Evolutionary conservation across 176 grass and related monocot species (phyloP), one percentile per base, ranked within the genome.

Genomic region (Melocanna baccifera): DNA sequence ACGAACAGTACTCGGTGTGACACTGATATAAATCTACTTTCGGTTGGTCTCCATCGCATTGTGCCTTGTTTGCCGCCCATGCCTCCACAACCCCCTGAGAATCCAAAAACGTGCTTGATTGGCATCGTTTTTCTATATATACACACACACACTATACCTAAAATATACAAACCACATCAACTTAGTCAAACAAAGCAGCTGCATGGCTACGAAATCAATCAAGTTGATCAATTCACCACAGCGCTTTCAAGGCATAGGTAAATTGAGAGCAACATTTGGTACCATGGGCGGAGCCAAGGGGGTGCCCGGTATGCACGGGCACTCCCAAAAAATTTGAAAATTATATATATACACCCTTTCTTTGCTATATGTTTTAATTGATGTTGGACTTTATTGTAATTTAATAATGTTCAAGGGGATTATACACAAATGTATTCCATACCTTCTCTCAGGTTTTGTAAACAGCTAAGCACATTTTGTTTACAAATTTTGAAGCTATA

Each of bases 131-230:
- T 39, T 5, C 19, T 63, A 50, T 47, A 59, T 25, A 15, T 14
- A 39, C 4, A 12, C 28, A 3, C 11, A 71, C 59, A 20, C 29
- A 36, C 57, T 78, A 42, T 36, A 51, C 39, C 28, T 36, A 67
- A 69, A n/a, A 71, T 63, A 52, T 1, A 32, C 53, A 8, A 15
- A 12, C 1, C 22, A 6, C 22, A 67, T 32, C 23, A 67, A 12
- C 18, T 3, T 14, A 34, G 78, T 84, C 86, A 84, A 88, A 67
- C 46, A 88, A 88, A 88, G 73, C 72, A 41, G 71, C 79, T 30
- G 29, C 64, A 39, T 18, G 52, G 9, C 7, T 11, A 45, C 5
- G 18, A 18, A 46, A 76, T 15, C 8, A 15, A 70, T 41, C 36
- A 25, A 19, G 18, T 2, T 25, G 43, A 73, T 73, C 26, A 22